A percentile compares a stretch with the other conserved stretches of the same genome.
Evolutionary conservation across 1,284 basidiomycete genomes (phyloP).

Genomic region (Rhodotorula sp.): DNA sequence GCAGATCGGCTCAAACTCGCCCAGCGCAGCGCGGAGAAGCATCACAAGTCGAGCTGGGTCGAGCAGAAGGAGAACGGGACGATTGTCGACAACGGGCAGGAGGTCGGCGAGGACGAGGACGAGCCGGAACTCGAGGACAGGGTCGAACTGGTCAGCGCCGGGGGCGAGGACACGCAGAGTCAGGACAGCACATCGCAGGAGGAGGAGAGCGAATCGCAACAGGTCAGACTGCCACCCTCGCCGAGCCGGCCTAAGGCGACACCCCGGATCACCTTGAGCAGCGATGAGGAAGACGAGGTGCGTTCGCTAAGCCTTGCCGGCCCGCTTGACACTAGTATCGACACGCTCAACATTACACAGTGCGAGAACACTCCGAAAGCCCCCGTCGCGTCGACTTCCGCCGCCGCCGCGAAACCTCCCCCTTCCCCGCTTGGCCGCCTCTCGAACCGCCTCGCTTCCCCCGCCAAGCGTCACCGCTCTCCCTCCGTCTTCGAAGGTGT

Average conservation of each 20-base stretch:
- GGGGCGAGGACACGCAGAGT: neutral
- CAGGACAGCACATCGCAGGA: neutral
- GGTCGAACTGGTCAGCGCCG: neutral
- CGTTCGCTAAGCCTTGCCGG: too few relatives aligned
- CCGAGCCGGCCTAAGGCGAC: too few relatives aligned
- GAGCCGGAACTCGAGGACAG: neutral
- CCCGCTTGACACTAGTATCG: too few relatives aligned
- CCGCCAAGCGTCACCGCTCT: neutral
- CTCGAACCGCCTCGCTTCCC: neutral
- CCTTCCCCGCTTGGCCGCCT: neutral
- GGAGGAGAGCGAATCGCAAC: too few relatives aligned
- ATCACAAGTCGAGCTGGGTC: neutral
- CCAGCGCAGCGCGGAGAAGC: neutral
- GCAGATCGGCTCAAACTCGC: neutral
- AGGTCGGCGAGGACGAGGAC: neutral
- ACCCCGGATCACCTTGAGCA: too few relatives aligned
- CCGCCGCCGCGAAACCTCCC: neutral
- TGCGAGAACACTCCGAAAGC: too few relatives aligned
- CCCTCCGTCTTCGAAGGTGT: slow-evolving; percentile 3
- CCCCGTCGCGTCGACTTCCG: too few relatives aligned
- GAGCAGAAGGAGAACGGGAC: neutral
- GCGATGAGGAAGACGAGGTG: too few relatives aligned
- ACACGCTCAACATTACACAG: too few relatives aligned
- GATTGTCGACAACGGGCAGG: neutral
- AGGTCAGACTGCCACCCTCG: too few relatives aligned